A percentile compares a stretch with the other conserved stretches of the same genome.
Conservation (phyloP, 805 yeast genomes). For the Suhomyces faveliae region DNA sequence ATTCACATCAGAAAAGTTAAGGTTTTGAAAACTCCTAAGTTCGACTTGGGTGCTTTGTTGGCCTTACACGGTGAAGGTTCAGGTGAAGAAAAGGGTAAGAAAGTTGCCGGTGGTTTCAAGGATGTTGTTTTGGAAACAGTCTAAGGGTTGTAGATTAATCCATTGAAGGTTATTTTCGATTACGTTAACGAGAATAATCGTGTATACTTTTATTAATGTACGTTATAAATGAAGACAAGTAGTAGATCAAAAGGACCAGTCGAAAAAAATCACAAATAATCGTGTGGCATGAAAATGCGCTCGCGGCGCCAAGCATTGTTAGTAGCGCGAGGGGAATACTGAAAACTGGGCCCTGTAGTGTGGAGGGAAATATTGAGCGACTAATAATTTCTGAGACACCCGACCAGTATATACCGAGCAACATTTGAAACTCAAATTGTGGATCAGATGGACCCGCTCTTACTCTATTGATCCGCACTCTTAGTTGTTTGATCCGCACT, state of each 20-base stretch:
- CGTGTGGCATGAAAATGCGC: no score
- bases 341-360: no score
- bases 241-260: not conserved
- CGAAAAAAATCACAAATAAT: not conserved
- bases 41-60: slow-evolving; percentile 94
- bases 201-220: slow-evolving; percentile 5
- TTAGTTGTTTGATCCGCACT: no score
- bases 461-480: no score
- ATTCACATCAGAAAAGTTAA: slow-evolving; percentile 98
- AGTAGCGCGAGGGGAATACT: no score
- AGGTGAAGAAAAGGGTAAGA: slow-evolving; percentile 92
- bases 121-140: slow-evolving; percentile 98
- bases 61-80: slow-evolving; percentile 96
- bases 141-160: slow-evolving; percentile 34
- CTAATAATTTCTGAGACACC: no score
- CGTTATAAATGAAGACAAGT: slow-evolving; percentile 1
- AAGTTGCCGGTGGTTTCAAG: slow-evolving; percentile 94
- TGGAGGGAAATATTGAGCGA: no score
- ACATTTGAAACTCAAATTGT: no score
- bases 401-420: no score
- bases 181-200: not conserved
- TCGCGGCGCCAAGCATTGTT: not conserved
- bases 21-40: slow-evolving; percentile 97
- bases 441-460: no score
- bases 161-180: slow-evolving; percentile 2